A percentile compares a stretch with the other conserved stretches of the same genome.
phyloP scores from a whole-genome alignment of 495 filamentous ascomycete species.

The Collariella sp. region DNA sequence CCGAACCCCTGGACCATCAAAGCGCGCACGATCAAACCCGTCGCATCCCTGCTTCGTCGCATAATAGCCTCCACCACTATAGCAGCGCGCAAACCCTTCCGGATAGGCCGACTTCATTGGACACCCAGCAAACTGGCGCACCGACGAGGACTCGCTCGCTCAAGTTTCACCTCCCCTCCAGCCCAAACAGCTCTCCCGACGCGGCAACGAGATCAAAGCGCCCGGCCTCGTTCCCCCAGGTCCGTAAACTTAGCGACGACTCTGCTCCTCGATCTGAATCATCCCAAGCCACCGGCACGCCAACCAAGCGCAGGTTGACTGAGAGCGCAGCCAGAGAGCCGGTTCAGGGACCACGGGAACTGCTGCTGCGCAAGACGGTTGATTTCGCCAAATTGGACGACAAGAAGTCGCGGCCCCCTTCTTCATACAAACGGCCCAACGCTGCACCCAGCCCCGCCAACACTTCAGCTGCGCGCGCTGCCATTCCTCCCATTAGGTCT shows the following conservation, averaged over 20 bases:
- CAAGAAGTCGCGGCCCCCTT: slow-evolving; percentile 34
- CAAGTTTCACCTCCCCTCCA: slow-evolving; percentile 3
- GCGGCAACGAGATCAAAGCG: slow-evolving; percentile 25
- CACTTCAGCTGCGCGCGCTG: slow-evolving; percentile 24
- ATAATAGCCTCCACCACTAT: slow-evolving; percentile 21
- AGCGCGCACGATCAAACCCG: slow-evolving; percentile 19
- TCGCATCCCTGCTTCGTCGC: slow-evolving; percentile 21
- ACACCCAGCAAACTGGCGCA: slow-evolving; percentile 6
- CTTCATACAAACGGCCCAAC: slow-evolving; percentile 33
- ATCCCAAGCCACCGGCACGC: slow-evolving; percentile 19
- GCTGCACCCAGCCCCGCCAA: slow-evolving; percentile 7
- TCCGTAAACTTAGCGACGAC: slow-evolving; percentile 16
- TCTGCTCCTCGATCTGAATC: slow-evolving; percentile 16
- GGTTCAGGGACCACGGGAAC: slow-evolving; percentile 35
- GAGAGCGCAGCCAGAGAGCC: slow-evolving; percentile 24
- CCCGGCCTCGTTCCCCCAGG: slow-evolving; percentile 35
- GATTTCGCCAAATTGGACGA: slow-evolving; percentile 29
- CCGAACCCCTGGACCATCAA: slow-evolving; percentile 14
- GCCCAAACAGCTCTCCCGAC: slow-evolving; percentile 7
- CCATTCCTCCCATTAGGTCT: slow-evolving; percentile 40
- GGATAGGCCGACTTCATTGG: slow-evolving; percentile 7
- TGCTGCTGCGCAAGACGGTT: slow-evolving; percentile 30
- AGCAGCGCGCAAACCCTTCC: slow-evolving; percentile 17
- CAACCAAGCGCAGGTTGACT: slow-evolving; percentile 21
- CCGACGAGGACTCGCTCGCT: slow-evolving; percentile 9